Evolutionary conservation across 306 rosid species (phyloP), one percentile per base, ranked within the genome.

Genomic region (Lupinus albus): DNA sequence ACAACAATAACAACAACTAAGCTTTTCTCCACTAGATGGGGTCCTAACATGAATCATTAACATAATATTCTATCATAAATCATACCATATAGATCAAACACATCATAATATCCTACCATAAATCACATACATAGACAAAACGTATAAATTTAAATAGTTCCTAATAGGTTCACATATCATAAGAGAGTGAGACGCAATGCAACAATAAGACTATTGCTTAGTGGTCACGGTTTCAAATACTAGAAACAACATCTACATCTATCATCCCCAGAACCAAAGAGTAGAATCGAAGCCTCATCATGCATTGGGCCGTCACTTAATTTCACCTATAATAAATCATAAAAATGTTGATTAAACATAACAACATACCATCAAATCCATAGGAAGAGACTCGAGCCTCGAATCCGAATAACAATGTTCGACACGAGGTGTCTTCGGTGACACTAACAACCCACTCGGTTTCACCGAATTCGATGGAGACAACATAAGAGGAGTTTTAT

Each of bases 321-420:
- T 39, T 8, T 39, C 12, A 2, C 4, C 2, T 39, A 9, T 39
- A 1, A 33, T 33, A 33, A 52, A 45, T 38, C 18, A 44, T 8
- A 10, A 39, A 11, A 11, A 11, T 0, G 13, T 4, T 1, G 4
- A 11, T 20, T 1, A 36, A 65, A 51, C 61, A 75, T 90, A 93
- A 91, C 90, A 93, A 79, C 63, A 75, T 86, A 93, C 97, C 94
- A 93, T 76, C 63, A 93, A 75, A 68, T 89, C 97, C 82, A 81
- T 82, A 12, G 96, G 97, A 44, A 93, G 94, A 49, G 89, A 86
- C 82, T 93, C 97, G 0, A 90, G 88, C 72, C 81, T 79, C 0
- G 97, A 93, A 21, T 89, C 96, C 0, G 88, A 88, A 14, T 30
- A 60, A 3, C 82, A 80, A 42, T 77, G 82, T 20, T 89, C 96